Percentiles rank a stretch among this genome's conserved stretches.
phyloP scores from a whole-genome alignment of 768 basidiomycete species.

The Leccinum obscurum region DNA sequence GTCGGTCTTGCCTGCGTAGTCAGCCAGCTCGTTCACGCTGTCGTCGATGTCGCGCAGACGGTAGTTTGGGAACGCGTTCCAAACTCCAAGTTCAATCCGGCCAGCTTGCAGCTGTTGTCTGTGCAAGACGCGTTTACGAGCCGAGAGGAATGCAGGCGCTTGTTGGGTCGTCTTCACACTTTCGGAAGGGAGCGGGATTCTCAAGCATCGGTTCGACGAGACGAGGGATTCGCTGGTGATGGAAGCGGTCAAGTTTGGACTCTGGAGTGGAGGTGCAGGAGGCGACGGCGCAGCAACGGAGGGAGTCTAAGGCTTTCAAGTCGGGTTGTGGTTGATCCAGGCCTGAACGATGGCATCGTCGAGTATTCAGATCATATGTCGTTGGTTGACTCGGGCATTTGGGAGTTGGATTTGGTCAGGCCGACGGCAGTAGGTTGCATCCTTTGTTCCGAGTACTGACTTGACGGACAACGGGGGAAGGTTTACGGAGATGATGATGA shows the following conservation, averaged over 20 bases:
- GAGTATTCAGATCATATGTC: conserved; percentile 74
- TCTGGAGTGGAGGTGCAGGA: conserved; percentile 52
- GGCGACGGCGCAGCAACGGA: conserved; percentile 41
- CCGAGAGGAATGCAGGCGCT: conserved; percentile 67
- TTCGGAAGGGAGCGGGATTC: conserved; percentile 58
- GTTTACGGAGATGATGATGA: conserved; percentile 33
- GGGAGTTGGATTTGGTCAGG: conserved; percentile 58
- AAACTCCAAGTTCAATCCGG: conserved; percentile 58
- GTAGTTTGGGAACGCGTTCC: conserved; percentile 91
- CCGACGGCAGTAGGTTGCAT: conserved; percentile 13
- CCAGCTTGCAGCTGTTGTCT: conserved; percentile 58
- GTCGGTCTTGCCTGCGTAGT: conserved; percentile 42
- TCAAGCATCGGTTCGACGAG: conserved; percentile 80
- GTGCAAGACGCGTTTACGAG: conserved; percentile 61
- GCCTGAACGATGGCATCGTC: conserved; percentile 79
- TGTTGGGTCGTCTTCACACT: conserved; percentile 73
- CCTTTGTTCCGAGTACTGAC: conserved; percentile 24
- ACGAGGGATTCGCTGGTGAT: conserved; percentile 52
- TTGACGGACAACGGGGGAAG: conserved; percentile 22
- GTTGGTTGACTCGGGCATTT: conserved; percentile 58
- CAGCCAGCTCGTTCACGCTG: conserved; percentile 46
- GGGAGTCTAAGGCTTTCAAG: conserved; percentile 45
- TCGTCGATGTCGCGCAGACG: conserved; percentile 51
- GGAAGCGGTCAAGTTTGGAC: conserved; percentile 50
- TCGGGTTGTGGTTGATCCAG: conserved; percentile 68